These are phyloP conservation scores for Solanum arcanum DNA, from an alignment of 257 asterid species.

Conservation along the genomic window DNA sequence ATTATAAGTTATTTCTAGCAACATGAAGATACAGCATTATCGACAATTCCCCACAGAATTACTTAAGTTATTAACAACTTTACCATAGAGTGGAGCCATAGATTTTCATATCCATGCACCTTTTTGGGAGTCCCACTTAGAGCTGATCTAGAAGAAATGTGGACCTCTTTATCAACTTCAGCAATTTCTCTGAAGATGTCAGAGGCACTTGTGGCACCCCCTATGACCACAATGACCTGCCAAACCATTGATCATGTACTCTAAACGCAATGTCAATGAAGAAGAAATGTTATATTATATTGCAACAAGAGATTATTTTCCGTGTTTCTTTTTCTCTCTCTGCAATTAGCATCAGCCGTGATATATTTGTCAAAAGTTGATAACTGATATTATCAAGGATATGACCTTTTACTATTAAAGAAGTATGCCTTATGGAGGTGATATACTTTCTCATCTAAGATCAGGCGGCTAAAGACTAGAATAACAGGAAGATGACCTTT, in stretches of 20 bases:
- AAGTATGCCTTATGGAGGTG: not conserved
- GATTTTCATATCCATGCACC: constrained; percentile 46
- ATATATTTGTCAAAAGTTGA: not conserved
- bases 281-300: not conserved
- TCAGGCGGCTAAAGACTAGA: not conserved
- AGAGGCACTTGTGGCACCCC: constrained; percentile 72
- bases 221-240: constrained; percentile 82
- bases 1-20: constrained; percentile 1
- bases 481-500: not conserved
- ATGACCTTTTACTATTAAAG: not conserved
- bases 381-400: not conserved
- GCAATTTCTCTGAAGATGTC: constrained; percentile 82
- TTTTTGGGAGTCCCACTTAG: constrained; percentile 24
- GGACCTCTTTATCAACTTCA: constrained; percentile 73
- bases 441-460: not conserved
- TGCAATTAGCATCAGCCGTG: not conserved
- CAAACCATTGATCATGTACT: not conserved
- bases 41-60: not conserved
- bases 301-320: not conserved
- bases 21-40: not conserved
- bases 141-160: constrained; percentile 58
- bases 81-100: constrained; percentile 75
- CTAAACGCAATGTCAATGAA: not conserved
- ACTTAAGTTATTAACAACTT: not conserved
- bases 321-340: not conserved